Evolutionary conservation across 768 basidiomycete genomes (phyloP).

Genomic region (Psilocybe azurescens): DNA sequence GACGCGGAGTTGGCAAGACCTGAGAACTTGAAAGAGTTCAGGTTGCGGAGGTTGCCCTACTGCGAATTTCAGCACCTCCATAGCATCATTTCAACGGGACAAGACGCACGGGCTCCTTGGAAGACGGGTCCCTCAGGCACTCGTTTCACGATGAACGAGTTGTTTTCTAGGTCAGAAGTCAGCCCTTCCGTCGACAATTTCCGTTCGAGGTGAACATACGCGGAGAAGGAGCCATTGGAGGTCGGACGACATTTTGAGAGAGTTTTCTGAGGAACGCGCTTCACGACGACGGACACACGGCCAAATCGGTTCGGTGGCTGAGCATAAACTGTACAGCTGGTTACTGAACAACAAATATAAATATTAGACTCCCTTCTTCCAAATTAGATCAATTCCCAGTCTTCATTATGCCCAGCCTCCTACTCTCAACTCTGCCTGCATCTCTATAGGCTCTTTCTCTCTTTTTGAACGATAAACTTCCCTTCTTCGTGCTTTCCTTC

Average conservation of each 20-base stretch:
- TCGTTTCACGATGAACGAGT: slow-evolving; percentile 87
- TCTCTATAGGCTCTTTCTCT: too few species aligned
- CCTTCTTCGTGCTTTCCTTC: too few species aligned
- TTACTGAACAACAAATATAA: slow-evolving; percentile 31
- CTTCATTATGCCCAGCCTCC: too few species aligned
- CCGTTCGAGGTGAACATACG: slow-evolving; percentile 48
- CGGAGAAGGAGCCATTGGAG: slow-evolving; percentile 94
- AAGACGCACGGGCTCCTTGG: slow-evolving; percentile 77
- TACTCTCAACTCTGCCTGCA: too few species aligned
- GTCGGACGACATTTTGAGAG: slow-evolving; percentile 78
- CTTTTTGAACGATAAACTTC: too few species aligned
- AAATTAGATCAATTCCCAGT: too few species aligned
- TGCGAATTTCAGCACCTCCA: slow-evolving; percentile 18
- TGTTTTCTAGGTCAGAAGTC: slow-evolving; percentile 61
- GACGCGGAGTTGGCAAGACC: slow-evolving; percentile 88
- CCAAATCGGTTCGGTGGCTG: slow-evolving; percentile 39
- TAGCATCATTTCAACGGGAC: not conserved
- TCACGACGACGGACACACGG: slow-evolving; percentile 18
- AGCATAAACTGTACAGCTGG: slow-evolving; percentile 42
- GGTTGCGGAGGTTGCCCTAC: slow-evolving; percentile 85
- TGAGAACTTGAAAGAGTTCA: slow-evolving; percentile 93
- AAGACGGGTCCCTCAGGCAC: slow-evolving; percentile 75
- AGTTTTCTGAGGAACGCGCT: slow-evolving; percentile 27
- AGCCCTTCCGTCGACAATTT: slow-evolving; percentile 1
- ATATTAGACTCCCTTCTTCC: too few species aligned